Base-by-base conservation (phyloP, 2,329 filamentous ascomycete species). In the Phialocephala sp. region DNA sequence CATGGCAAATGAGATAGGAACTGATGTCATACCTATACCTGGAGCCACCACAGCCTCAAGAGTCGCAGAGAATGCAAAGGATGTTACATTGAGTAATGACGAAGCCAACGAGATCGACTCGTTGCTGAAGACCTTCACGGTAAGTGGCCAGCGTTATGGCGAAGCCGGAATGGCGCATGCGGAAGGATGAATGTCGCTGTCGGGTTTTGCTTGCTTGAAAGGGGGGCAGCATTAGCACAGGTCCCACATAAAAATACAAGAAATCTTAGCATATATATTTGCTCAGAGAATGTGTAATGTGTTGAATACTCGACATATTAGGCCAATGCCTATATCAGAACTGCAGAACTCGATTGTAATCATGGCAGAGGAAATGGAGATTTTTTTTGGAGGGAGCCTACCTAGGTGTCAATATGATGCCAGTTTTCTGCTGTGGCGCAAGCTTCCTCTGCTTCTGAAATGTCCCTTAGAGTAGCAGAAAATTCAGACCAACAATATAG, bases 11-110 rank as follows among this genome's bases (percentile, higher is more conserved):
- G 68, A 45, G 59, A 76, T 73, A 36, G 72, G 1, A 74, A 72
- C 15, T 73, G 73, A 20, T 69, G 84, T 91, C 67, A 84, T 91
- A 59, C 88, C 89, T 6, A 90, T 91, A 66, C 89, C 89, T 0
- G 89, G 89, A 2, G 85, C 89, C 9, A 86, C 85, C 0, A 86
- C 81, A 4, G 79, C 78, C 11, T 81, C 79, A 43, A 81, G 88
- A 24, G 81, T 91, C 12, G 72, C 79, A n/a, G 89, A 91, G 80
- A 91, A 91, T 70, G 77, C 80, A 37, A 82, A 80, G 66, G 69
- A 79, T 41, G 78, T 87, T 5, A 77, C 82, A 0, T 74, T 89
- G 55, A 82, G 78, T 1, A 78, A 81, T 2, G 80, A 79, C 4
- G 87, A 89, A 68, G 73, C 86, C 74, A 73, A 72, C 6, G 79